Percentiles rank a stretch among this genome's conserved stretches.
Conservation (phyloP, 75 land plant genomes). For the Cupressus sempervirens region DNA sequence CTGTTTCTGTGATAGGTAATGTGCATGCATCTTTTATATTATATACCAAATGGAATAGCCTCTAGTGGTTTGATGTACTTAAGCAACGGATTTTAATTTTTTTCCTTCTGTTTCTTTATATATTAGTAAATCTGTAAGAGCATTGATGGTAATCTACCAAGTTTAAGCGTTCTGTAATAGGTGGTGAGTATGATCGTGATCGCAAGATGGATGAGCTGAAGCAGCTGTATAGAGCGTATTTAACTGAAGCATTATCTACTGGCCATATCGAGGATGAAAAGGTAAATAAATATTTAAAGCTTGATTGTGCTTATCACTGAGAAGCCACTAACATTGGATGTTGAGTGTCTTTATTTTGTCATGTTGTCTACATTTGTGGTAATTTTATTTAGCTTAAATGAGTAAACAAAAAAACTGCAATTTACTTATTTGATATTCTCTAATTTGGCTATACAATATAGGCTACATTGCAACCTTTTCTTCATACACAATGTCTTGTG, state of each 20-base stretch:
- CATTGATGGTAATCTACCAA: neutral
- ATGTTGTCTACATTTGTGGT: neutral
- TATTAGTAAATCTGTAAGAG: neutral
- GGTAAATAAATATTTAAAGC: slow-evolving; percentile 27
- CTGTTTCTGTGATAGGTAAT: slow-evolving; percentile 73
- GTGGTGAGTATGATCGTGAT: slow-evolving; percentile 85
- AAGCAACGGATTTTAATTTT: neutral
- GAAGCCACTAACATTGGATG: neutral
- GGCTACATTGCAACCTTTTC: neutral
- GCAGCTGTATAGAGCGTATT: slow-evolving; percentile 74
- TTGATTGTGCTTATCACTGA: neutral
- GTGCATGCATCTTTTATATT: neutral
- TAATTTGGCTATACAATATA: neutral
- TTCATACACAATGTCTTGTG: neutral
- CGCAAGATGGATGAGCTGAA: slow-evolving; percentile 81
- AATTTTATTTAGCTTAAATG: neutral
- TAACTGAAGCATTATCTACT: slow-evolving; percentile 60
- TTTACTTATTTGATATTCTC: neutral
- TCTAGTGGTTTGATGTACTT: neutral
- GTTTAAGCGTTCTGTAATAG: slow-evolving; percentile 24
- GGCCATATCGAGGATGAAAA: slow-evolving; percentile 65
- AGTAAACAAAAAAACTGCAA: neutral
- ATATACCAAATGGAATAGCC: neutral
- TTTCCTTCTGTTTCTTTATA: neutral
- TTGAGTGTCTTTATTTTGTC: neutral